Percentiles rank a stretch among this genome's conserved stretches.
phyloP scores from a whole-genome alignment of 495 filamentous ascomycete species.

The Pseudomonodictys pantanalensis region DNA sequence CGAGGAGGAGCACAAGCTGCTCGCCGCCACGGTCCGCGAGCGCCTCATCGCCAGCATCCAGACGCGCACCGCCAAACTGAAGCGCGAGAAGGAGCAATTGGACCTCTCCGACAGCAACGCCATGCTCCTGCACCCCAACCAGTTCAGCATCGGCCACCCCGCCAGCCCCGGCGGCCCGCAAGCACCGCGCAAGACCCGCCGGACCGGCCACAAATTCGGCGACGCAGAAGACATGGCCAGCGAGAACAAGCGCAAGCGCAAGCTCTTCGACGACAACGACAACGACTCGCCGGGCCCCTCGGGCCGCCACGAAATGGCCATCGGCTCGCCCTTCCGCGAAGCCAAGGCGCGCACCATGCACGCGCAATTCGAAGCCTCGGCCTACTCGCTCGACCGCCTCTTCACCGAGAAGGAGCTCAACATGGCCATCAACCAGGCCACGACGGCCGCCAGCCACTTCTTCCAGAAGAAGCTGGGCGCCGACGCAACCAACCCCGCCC shows the following conservation, averaged over 20 bases:
- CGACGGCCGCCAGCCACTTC: slow-evolving; percentile 40
- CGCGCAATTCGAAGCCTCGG: slow-evolving; percentile 47
- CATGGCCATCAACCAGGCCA: slow-evolving; percentile 50
- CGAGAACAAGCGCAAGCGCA: slow-evolving; percentile 71
- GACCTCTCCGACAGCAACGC: slow-evolving; percentile 88
- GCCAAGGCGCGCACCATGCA: slow-evolving; percentile 52
- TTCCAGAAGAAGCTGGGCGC: slow-evolving; percentile 40
- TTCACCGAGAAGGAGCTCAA: slow-evolving; percentile 92
- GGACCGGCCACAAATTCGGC: slow-evolving; percentile 61
- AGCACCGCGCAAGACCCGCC: slow-evolving; percentile 75
- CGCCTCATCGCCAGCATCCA: slow-evolving; percentile 76
- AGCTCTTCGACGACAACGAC: slow-evolving; percentile 65
- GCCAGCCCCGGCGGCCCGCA: slow-evolving; percentile 77
- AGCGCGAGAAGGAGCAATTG: slow-evolving; percentile 82
- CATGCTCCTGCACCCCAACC: slow-evolving; percentile 84
- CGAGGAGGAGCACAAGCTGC: slow-evolving; percentile 71
- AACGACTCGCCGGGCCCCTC: slow-evolving; percentile 53
- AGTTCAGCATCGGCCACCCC: slow-evolving; percentile 68
- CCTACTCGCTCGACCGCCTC: slow-evolving; percentile 79
- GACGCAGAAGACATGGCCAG: slow-evolving; percentile 67
- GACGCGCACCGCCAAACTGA: slow-evolving; percentile 69
- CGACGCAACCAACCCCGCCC: slow-evolving; percentile 18
- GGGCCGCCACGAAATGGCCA: slow-evolving; percentile 48
- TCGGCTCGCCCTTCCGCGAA: slow-evolving; percentile 55
- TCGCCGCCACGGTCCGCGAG: slow-evolving; percentile 77